Base-by-base conservation (phyloP, 345 rosid species). In the Crucihimalaya himalaica region DNA sequence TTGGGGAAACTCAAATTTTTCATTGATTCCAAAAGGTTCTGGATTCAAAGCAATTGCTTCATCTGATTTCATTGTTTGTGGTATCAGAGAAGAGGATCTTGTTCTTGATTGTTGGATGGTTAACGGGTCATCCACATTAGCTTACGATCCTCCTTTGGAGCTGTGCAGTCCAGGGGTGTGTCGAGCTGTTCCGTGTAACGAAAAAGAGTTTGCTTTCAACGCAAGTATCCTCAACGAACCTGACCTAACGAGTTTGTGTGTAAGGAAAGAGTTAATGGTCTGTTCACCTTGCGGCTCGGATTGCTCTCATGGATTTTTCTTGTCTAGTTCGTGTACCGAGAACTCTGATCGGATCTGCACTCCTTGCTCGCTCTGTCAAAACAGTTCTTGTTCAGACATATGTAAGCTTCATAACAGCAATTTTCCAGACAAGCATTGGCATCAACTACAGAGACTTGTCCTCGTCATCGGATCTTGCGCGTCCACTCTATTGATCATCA, bases 21-120 rank as follows among this genome's bases (percentile, higher is more conserved):
- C 96, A 9, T 77, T 84, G 4, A 77, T 84, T 25, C 97, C 96
- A 0, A 91, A 82, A 53, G 84, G 76, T 79, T 82, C 90, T 18
- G 99, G 97, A 13, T 91, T 91, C 66, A 74, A 82, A 57, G 92
- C 99, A 0, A 83, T 95, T 43, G 99, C 99, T 80, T 95, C 97
- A 0, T 88, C 97, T 55, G 97, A 89, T 74, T 88, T 74, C 78
- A 78, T 87, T 9, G 84, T 85, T 0, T 88, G 97, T 53, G 99
- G 92, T 45, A 91, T 89, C 1, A 76, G 90, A 79, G 99, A 92
- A 81, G 84, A 76, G 66, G 97, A 95, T 74, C 79, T 95, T 68
- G 93, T 95, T 75, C 85, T 88, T 43, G 97, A 88, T 79, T 91
- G 96, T 46, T 95, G 99, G 99, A 76, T 83, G 70, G 76, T 78